Base-by-base conservation (phyloP, 1,139 yeast species). In the Suhomyces taliae region DNA sequence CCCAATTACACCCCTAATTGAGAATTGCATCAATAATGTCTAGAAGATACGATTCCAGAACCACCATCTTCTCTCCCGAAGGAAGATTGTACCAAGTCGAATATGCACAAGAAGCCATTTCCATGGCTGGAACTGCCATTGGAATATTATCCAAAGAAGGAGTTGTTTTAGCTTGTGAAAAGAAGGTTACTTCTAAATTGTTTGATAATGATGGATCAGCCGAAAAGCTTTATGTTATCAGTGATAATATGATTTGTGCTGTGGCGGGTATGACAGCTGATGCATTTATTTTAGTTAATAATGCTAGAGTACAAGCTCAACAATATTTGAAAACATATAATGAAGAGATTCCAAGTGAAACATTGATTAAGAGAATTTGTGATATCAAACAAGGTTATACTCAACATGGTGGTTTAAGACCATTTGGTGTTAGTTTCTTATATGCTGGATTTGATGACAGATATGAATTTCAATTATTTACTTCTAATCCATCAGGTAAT, bases 221-320 rank as follows among this genome's bases (percentile, higher is more conserved):
- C 37, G 99, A 93, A 70, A 93, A 93, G 70, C 80, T 95, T 70
- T 93, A 91, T 69, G 80, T 83, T 36, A 73, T 93, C 62, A 89
- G 87, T 67, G 72, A 79, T 66, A 84, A 86, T 60, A 87, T 87
- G 76, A 79, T 91, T 44, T 90, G 95, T 59, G 97, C 98, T 0
- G 99, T 95, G 34, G 99, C 99, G 1, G 99, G 99, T 43, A 86
- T 93, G 83, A 95, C 95, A 40, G 95, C 98, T 1, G 99, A 95
- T 69, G 99, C 99, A 2, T 86, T 90, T 39, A 91, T 93, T 50
- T 78, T 95, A 57, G 88, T 95, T 57, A 87, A 90, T 66, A 83
- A 83, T 58, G 96, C 97, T n/a, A 79, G 99, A 57, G 79, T 82
- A 36, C 75, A 77, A 53, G 96, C 97, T 5, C 99, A 95, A 69